phyloP scores from a whole-genome alignment of 805 yeast genomes.

The Metschnikowia chrysomelidarum region DNA sequence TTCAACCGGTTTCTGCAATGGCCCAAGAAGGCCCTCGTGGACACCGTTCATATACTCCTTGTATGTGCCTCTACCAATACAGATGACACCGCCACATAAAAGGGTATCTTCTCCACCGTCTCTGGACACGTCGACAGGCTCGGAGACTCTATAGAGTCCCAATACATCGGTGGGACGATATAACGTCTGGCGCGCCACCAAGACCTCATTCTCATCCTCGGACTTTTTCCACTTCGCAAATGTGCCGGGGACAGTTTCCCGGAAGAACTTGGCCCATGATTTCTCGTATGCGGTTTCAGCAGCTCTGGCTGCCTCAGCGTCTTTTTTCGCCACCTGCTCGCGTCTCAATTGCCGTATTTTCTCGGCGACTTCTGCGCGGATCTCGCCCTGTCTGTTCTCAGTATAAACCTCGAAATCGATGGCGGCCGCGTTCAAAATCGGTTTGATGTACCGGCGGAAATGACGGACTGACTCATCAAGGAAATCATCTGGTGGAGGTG shows the following conservation, averaged over 20 bases:
- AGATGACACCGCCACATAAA: conserved; percentile 77
- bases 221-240: conserved; percentile 15
- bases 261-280: conserved; percentile 31
- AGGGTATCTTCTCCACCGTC: conserved; percentile 42
- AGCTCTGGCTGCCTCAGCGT: conserved; percentile 3
- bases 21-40: conserved; percentile 94
- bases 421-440: conserved; percentile 79
- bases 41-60: conserved; percentile 89
- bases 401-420: conserved; percentile 76
- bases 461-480: conserved; percentile 69
- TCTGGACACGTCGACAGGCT: conserved; percentile 33
- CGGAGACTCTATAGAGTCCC: conserved; percentile 50
- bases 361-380: conserved; percentile 78
- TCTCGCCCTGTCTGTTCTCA: conserved; percentile 86
- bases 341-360: conserved; percentile 70
- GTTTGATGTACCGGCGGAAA: conserved; percentile 80
- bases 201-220: conserved; percentile 26
- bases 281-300: conserved; percentile 16
- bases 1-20: conserved; percentile 53
- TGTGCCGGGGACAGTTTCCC: conserved; percentile 12
- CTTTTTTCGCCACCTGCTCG: conserved; percentile 20
- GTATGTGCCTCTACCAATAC: conserved; percentile 94
- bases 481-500: conserved; percentile 97
- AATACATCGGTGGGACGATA: conserved; percentile 48
- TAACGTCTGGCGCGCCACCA: conserved; percentile 31